phyloP scores from a whole-genome alignment of 306 rosid genomes.

The Cicer cuneatum region DNA sequence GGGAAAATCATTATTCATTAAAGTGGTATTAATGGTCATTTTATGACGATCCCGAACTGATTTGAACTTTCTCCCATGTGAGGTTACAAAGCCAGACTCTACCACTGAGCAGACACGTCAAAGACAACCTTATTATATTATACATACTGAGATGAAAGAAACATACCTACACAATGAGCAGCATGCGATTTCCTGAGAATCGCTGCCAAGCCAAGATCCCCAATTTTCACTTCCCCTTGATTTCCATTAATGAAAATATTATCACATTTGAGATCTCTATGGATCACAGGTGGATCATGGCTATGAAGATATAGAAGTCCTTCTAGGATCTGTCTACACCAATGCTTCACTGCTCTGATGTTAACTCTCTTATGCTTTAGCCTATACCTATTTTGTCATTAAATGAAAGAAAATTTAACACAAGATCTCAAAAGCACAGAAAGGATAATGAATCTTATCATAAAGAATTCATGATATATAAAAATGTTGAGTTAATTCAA shows the following conservation, averaged over 20 bases:
- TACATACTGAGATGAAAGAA: conserved; percentile 12
- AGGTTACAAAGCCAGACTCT: too few species aligned
- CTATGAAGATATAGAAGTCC: conserved; percentile 93
- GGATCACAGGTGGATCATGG: conserved; percentile 93
- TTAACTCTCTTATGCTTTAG: conserved; percentile 82
- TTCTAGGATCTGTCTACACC: conserved; percentile 94
- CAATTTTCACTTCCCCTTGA: conserved; percentile 96
- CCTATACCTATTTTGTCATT: conserved; percentile 64
- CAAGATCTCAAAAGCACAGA: conserved; percentile 41
- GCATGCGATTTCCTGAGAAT: conserved; percentile 87
- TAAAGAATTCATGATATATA: neutral
- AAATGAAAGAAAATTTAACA: conserved; percentile 26
- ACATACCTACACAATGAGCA: conserved; percentile 90
- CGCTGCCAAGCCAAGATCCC: conserved; percentile 96
- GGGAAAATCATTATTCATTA: too few species aligned
- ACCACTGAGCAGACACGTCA: too few species aligned
- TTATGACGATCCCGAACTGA: too few species aligned
- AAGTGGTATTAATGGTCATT: too few species aligned
- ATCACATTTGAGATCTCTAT: conserved; percentile 98
- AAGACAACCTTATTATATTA: neutral
- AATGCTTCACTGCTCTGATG: conserved; percentile 86
- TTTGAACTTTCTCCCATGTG: too few species aligned
- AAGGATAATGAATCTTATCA: conserved; percentile 7
- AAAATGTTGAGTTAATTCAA: conserved; percentile 3
- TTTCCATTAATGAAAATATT: conserved; percentile 93